Evolutionary conservation across 768 basidiomycete genomes (phyloP).

Genomic region (Mycena rebaudengoi): DNA sequence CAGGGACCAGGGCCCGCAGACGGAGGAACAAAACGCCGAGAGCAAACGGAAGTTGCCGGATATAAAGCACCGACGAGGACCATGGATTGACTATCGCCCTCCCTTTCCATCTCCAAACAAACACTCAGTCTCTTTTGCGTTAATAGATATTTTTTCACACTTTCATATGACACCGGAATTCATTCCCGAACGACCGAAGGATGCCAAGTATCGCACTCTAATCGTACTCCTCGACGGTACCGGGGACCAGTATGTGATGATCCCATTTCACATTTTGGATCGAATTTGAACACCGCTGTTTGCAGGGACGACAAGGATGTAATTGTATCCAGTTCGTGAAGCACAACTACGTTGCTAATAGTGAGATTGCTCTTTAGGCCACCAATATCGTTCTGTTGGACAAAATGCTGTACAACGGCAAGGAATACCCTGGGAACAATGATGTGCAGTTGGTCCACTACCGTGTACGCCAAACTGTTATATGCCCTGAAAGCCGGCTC

Average conservation of each 20-base stretch:
- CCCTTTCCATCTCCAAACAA: background rate
- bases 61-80: slow-evolving; percentile 7
- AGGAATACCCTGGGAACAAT: background rate
- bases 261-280: background rate
- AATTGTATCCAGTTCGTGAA: background rate
- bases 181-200: slow-evolving; percentile 13
- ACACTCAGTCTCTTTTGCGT: background rate
- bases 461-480: background rate
- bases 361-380: slow-evolving; percentile 2
- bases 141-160: background rate
- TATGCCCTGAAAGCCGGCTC: background rate
- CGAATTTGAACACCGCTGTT: background rate
- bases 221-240: slow-evolving; percentile 12
- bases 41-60: background rate
- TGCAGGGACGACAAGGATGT: slow-evolving; percentile 13
- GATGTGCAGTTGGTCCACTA: slow-evolving; percentile 6
- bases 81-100: slow-evolving; percentile 2
- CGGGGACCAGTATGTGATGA: slow-evolving; percentile 1
- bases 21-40: too few relatives aligned
- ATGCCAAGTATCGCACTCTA: slow-evolving; percentile 11
- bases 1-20: too few relatives aligned
- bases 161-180: slow-evolving; percentile 8
- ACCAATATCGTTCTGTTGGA: slow-evolving; percentile 8
- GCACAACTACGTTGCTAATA: background rate
- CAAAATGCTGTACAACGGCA: slow-evolving; percentile 9